Conservation (phyloP, 2,329 filamentous ascomycete genomes). For the Dryadomyces sulphureus region DNA sequence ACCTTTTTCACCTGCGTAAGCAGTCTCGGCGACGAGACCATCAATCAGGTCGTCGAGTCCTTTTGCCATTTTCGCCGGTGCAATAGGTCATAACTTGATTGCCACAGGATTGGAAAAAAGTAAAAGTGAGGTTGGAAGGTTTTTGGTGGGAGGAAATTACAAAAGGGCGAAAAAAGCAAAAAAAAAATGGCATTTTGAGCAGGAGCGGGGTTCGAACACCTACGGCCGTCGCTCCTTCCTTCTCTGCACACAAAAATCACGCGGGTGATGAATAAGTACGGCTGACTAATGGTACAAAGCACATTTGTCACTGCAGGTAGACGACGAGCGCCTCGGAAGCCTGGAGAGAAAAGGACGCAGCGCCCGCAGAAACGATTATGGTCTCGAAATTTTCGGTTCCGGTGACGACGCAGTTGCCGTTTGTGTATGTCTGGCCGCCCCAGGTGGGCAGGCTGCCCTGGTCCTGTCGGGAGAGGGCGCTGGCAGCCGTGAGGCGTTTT, state of each 20-base stretch:
- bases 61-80: constrained; percentile 16
- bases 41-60: constrained; percentile 30
- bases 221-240: not conserved
- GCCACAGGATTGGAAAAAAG: not conserved
- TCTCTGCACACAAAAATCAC: not conserved
- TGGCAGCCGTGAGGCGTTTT: constrained; percentile 28
- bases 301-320: constrained; percentile 20
- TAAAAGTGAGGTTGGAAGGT: no score
- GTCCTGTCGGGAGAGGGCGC: constrained; percentile 21
- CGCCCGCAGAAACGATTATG: constrained; percentile 18
- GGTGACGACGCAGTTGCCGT: constrained; percentile 27
- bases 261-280: no score
- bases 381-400: constrained; percentile 23
- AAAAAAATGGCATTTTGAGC: constrained; percentile 2
- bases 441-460: constrained; percentile 21
- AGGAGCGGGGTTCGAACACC: constrained; percentile 12
- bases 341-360: constrained; percentile 18
- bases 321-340: constrained; percentile 34
- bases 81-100: constrained; percentile 1
- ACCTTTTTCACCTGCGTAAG: constrained; percentile 28
- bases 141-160: not conserved
- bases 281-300: no score
- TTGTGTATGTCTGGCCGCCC: constrained; percentile 29
- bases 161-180: not conserved
- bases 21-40: constrained; percentile 27